A percentile compares a stretch with the other conserved stretches of the same genome.
These are phyloP conservation scores for Pythium dissimile DNA, from an alignment of 352 stramenopile genomes.

Conservation along the genomic window DNA sequence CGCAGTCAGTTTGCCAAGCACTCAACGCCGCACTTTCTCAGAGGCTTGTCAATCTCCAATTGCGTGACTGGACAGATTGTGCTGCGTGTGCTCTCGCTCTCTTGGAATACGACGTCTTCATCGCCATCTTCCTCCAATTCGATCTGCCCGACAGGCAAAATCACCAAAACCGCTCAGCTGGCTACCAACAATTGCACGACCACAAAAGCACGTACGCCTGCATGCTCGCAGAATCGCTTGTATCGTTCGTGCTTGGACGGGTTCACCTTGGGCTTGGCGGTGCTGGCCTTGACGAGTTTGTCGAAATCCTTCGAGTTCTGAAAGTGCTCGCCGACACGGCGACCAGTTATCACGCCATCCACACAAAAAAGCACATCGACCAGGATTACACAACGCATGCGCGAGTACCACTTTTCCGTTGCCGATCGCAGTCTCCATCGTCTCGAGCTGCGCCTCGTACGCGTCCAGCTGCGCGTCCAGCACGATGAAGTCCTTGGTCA, in stretches of 20 bases:
- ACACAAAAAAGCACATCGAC: neutral
- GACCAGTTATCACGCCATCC: neutral
- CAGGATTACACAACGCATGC: neutral
- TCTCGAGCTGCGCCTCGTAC: conserved; percentile 73
- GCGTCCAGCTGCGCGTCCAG: conserved; percentile 56
- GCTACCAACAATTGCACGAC: neutral
- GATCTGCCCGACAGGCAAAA: conserved; percentile 42
- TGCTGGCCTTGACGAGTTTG: conserved; percentile 50
- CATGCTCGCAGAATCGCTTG: conserved; percentile 74
- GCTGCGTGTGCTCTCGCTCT: conserved; percentile 72
- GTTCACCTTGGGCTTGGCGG: conserved; percentile 57
- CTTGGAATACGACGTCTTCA: conserved; percentile 77
- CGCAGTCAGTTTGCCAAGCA: neutral
- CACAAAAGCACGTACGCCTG: conserved; percentile 42
- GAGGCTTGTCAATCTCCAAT: conserved; percentile 71
- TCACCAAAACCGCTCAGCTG: neutral
- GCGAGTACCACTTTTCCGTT: conserved; percentile 38
- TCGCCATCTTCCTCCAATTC: conserved; percentile 64
- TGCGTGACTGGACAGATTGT: conserved; percentile 80
- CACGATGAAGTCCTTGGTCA: conserved; percentile 64
- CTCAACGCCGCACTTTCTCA: conserved; percentile 62
- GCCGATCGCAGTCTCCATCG: conserved; percentile 51
- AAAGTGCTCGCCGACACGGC: neutral
- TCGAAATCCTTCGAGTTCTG: conserved; percentile 53
- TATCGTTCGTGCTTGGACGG: conserved; percentile 63